These are phyloP conservation scores for Fusarium foetens DNA, from an alignment of 2,329 filamentous ascomycete species.

Conservation along the genomic window DNA sequence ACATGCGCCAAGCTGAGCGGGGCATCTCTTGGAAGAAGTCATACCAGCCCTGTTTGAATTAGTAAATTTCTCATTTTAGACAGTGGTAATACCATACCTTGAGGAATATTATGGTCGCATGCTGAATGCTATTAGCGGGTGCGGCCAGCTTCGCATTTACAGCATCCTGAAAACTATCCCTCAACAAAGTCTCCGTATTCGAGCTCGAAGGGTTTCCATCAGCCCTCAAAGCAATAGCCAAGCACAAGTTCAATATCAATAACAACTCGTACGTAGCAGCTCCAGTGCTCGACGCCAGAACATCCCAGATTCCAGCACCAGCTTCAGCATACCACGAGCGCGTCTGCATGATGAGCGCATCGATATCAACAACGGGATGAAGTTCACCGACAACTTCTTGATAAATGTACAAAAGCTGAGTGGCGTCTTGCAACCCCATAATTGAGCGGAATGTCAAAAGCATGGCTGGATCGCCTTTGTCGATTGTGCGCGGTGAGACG, in stretches of 20 bases:
- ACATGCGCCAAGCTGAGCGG: conserved; percentile 44
- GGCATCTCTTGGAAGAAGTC: conserved; percentile 41
- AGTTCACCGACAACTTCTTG: conserved; percentile 26
- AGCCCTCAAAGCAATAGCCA: conserved; percentile 18
- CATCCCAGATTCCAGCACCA: conserved; percentile 15
- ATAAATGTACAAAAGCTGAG: conserved; percentile 18
- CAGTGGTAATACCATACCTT: background rate
- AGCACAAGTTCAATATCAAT: conserved; percentile 16
- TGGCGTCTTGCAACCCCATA: conserved; percentile 11
- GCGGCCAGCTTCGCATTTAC: conserved; percentile 30
- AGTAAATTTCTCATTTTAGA: background rate
- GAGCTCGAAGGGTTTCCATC: background rate
- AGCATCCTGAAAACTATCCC: conserved; percentile 27
- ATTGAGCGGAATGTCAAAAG: conserved; percentile 22
- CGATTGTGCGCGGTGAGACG: background rate
- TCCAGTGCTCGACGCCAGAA: conserved; percentile 10
- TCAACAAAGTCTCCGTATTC: conserved; percentile 9
- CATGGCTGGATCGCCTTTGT: conserved; percentile 20
- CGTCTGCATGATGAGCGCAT: conserved; percentile 8
- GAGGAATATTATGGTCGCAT: conserved; percentile 21
- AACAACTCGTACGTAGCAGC: conserved; percentile 13
- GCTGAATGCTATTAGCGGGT: conserved; percentile 22
- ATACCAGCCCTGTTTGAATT: conserved; percentile 23
- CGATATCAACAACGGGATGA: conserved; percentile 24
- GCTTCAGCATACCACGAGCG: conserved; percentile 24